phyloP scores from a whole-genome alignment of 352 stramenopile species.

The Pythium vanterpoolii region DNA sequence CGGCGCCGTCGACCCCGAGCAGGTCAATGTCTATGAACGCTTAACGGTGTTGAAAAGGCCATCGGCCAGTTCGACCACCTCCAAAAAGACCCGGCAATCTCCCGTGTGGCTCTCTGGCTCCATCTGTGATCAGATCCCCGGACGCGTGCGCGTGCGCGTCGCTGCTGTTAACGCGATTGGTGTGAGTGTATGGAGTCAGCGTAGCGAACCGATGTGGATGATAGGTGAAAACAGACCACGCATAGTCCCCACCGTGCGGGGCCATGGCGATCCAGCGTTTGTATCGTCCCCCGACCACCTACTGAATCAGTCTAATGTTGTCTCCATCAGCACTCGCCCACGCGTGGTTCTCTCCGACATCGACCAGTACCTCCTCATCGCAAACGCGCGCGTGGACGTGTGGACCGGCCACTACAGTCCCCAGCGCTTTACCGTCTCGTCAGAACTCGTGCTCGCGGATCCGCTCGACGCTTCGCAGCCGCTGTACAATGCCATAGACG shows the following conservation, averaged over 20 bases:
- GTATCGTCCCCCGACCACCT: background rate
- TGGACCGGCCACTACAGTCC: slow-evolving; percentile 72
- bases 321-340: background rate
- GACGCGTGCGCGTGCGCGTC: slow-evolving; percentile 50
- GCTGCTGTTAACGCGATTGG: slow-evolving; percentile 67
- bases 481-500: slow-evolving; percentile 43
- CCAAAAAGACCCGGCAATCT: background rate
- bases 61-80: background rate
- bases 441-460: slow-evolving; percentile 61
- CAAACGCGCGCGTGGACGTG: slow-evolving; percentile 36
- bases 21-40: background rate
- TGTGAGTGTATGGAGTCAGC: slow-evolving; percentile 43
- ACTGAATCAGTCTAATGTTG: background rate
- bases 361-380: slow-evolving; percentile 34
- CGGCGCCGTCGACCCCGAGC: background rate
- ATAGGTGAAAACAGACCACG: background rate
- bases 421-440: slow-evolving; percentile 57
- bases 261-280: slow-evolving; percentile 34
- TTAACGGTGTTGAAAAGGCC: background rate
- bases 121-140: slow-evolving; percentile 51
- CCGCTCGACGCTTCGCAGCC: slow-evolving; percentile 50
- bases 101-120: slow-evolving; percentile 27
- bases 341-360: slow-evolving; percentile 50
- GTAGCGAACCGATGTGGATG: slow-evolving; percentile 31
- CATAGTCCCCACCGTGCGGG: slow-evolving; percentile 39